Percentiles rank a stretch among this genome's conserved stretches.
Evolutionary conservation across 768 basidiomycete genomes (phyloP).

Genomic region (Leccinum barrowsii): DNA sequence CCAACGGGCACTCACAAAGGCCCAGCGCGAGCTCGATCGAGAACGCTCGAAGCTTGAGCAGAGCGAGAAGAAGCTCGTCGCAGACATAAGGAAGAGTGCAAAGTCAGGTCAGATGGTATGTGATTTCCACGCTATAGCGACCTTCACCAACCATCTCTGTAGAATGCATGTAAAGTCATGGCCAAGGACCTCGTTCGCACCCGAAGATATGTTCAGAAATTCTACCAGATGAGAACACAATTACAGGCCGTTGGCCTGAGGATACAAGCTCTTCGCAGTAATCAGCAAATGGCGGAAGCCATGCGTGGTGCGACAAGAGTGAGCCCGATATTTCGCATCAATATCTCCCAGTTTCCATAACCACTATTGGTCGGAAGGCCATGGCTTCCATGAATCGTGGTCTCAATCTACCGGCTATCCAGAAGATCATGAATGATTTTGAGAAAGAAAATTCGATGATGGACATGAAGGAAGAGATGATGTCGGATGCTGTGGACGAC

Average conservation of each 20-base stretch:
- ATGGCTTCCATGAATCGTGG: conserved; percentile 98
- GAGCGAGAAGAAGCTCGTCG: conserved; percentile 94
- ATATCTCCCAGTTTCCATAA: conserved; percentile 1
- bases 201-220: conserved; percentile 92
- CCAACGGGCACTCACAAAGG: conserved; percentile 92
- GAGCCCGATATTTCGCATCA: conserved; percentile 29
- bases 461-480: conserved; percentile 99
- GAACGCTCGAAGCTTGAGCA: conserved; percentile 92
- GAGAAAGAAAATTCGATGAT: conserved; percentile 96
- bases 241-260: conserved; percentile 92
- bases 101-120: conserved; percentile 91
- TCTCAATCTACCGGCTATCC: conserved; percentile 91
- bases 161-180: conserved; percentile 99
- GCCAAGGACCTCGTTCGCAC: conserved; percentile 98
- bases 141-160: conserved; percentile 21
- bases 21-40: conserved; percentile 95
- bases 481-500: conserved; percentile 97
- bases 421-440: conserved; percentile 96
- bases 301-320: conserved; percentile 98
- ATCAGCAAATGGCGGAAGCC: conserved; percentile 99
- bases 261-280: conserved; percentile 94
- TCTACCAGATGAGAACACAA: conserved; percentile 98
- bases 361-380: conserved; percentile 51
- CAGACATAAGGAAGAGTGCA: conserved; percentile 95
- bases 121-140: conserved; percentile 1